Evolutionary conservation across 768 basidiomycete species (phyloP), one percentile per base, ranked within the genome.

Genomic region (Astraeus odoratus): DNA sequence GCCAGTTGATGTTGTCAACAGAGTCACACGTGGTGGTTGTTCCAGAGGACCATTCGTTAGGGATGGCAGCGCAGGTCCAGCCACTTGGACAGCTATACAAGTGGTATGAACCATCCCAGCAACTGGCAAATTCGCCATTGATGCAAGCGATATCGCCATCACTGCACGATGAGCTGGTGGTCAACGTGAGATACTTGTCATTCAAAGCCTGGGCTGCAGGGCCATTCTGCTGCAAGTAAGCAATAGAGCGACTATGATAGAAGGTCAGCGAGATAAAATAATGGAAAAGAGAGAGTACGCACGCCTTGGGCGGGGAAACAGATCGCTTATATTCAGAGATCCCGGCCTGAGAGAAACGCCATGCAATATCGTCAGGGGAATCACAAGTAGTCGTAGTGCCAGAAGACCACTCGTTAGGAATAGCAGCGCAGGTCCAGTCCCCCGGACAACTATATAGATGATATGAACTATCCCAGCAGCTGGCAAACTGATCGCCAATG

Each of bases 301-400:
- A 49, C 43, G 43, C 29, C 31, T 40, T 30, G 8, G 44, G 44
- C 13, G 27, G 16, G 16, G 43, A 20, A 6, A 42, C 3, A 9
- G 44, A 49, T 15, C 47, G 47, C 33, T 45, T 49, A 20, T 38
- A 36, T n/a, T 42, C 46, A 18, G 60, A 55, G 39, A 52, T 30
- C 19, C 52, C 54, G 39, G 56, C 52, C 24, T 51, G 38, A 20
- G 53, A 41, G 46, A 55, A 56, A 18, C 54, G 41, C 42, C 36
- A 46, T n/a, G 47, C 31, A 37, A 58, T 59, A 24, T 52, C 13
- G 5, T 51, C 52, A 5, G 43, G 46, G 13, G 49, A 37, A 23
- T 47, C 49, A 22, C 57, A 58, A 15, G 50, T 54, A 10, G 57
- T 58, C 27, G 35, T 49, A 6, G 57, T 58, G 2, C 54, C 55